Evolutionary conservation across 2,329 filamentous ascomycete genomes (phyloP), one percentile per base, ranked within the genome.

Genomic region (Colletotrichum sublineola): DNA sequence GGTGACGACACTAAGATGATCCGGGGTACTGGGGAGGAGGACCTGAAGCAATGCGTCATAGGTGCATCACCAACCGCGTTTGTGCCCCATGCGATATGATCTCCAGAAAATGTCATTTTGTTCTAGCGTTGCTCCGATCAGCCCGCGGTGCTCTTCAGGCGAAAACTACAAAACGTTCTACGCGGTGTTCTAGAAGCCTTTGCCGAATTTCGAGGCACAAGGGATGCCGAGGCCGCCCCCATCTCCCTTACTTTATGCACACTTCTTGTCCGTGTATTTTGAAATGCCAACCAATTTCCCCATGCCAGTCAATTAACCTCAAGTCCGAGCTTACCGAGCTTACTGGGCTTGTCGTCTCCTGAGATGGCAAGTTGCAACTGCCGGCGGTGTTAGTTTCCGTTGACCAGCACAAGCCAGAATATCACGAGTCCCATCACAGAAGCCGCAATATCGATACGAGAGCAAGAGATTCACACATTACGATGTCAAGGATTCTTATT

Each of bases 1-100:
- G 50, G 50, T 64, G 62, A 64, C 62, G 62, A 64, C 50, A 64
- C 50, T 11, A 56, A 36, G 29, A 46, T 18, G 57, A 36, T 15
- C 62, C 36, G 50, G 33, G 44, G 60, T 11, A 7, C 52, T 36
- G 52, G 52, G 50, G 20, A 7, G 50, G 20, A 7, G 53, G 44
- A 0, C 3, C 24, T 4, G 50, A 53, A 29, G 29, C 15, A 36
- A 20, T 64, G 62, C 62, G 62, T 64, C 62, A 64, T 64, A 64
- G 8, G 50, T 56, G 50, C 62, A 64, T 64, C 62, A 64, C 38
- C 12, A 42, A 18, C 55, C 36, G 36, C 14, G 8, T 5, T 15
- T 18, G 3, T 36, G 36, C 36, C 42, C 55, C 55, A 15, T 36
- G 15, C 31, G 31, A 53, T 2, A 29, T 20, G 29, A 11, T 31